These are phyloP conservation scores for Diaporthe citrichinensis DNA, from an alignment of 2,329 filamentous ascomycete genomes.

Conservation along the genomic window DNA sequence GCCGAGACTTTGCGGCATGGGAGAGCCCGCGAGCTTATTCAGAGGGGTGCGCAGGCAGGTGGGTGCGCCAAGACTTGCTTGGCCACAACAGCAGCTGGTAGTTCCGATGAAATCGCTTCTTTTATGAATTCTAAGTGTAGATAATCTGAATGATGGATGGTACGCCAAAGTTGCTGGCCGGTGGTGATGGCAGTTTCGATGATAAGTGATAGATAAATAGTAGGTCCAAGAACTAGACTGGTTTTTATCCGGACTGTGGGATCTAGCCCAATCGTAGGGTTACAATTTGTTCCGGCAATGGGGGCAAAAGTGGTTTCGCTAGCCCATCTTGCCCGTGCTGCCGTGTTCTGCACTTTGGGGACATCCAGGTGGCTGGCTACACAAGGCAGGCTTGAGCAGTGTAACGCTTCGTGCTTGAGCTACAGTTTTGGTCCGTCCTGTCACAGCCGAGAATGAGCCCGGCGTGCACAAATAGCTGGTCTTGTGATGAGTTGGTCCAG, in stretches of 20 bases:
- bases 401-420: constrained; percentile 15
- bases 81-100: not conserved
- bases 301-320: not conserved
- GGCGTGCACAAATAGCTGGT: constrained; percentile 15
- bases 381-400: constrained; percentile 23
- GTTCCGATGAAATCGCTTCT: not conserved
- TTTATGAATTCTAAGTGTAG: not conserved
- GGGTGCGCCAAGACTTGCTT: constrained; percentile 28
- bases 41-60: constrained; percentile 15
- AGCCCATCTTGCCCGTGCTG: not conserved
- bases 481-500: constrained; percentile 13
- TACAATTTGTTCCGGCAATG: not conserved
- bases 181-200: not conserved
- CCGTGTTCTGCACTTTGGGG: not conserved
- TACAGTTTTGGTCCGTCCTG: not conserved
- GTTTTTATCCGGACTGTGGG: not conserved
- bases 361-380: not conserved
- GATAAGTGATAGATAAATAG: not conserved
- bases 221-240: not conserved
- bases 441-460: constrained; percentile 9
- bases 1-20: constrained; percentile 27
- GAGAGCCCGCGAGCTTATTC: constrained; percentile 30
- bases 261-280: not conserved
- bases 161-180: not conserved
- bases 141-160: not conserved